Base-by-base conservation (phyloP, 164 flowering plant genomes). In the Chimonanthus praecox region DNA sequence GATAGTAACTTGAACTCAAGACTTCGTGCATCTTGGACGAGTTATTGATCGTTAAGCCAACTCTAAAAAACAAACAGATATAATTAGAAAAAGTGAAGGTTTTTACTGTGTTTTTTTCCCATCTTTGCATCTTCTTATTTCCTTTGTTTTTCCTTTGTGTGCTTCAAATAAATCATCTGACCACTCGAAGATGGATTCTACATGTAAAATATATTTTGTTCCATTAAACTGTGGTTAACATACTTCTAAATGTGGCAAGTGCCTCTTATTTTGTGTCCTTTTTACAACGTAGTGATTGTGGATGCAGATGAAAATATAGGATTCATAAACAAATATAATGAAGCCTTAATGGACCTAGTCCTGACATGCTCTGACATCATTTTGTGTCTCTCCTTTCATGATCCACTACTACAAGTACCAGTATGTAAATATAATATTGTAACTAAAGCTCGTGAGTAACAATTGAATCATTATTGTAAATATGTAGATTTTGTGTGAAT, bases 301-400 rank as follows among this genome's bases (percentile, higher is more conserved):
- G 47, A 6, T 80, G 74, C 87, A 95, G 94, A 81, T 74, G 80
- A 80, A 47, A 82, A 82, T 71, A 76, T 87, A 61, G 80, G 79
- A 78, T 80, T 85, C 71, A 47, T 88, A 47, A 51, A 76, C 72
- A 51, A 76, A 67, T 80, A 82, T 13, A 89, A 88, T 74, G 92
- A 90, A 79, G 84, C 79, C 61, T 67, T 89, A 43, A 78, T 80
- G 20, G 96, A 87, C 75, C 73, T 90, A 73, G 66, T 89, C 49
- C 75, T 90, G 78, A 91, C 94, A 46, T 96, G 94, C 71, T 87
- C 89, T 45, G 96, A 90, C 76, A 86, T 90, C 73, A 83, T 92
- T 66, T 73, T 90, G 78, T 90, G 94, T 76, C 79, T 79, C 54
- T 85, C 92, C 65, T 84, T 85, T 77, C 84, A 86, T 73, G 92